phyloP scores from a whole-genome alignment of 108 stramenopile species.

The Cyclotella sp. region DNA sequence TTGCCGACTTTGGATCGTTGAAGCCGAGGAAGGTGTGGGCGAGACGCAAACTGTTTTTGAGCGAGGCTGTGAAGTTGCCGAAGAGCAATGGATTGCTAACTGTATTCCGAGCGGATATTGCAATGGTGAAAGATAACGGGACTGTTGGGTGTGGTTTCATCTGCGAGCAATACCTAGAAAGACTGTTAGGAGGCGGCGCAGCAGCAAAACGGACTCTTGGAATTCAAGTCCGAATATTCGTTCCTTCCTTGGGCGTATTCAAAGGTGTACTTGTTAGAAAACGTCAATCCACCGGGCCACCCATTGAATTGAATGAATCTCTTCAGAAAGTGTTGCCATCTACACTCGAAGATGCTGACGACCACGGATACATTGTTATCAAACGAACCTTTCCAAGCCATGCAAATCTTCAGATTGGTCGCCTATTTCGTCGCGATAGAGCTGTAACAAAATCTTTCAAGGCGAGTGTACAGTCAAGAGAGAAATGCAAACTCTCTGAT shows the following conservation, averaged over 20 bases:
- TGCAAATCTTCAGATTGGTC: constrained; percentile 9
- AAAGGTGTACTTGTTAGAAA: constrained; percentile 61
- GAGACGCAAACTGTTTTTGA: constrained; percentile 15
- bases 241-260: constrained; percentile 31
- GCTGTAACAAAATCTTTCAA: constrained; percentile 15
- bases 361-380: constrained; percentile 23
- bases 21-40: constrained; percentile 36
- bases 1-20: constrained; percentile 34
- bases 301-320: constrained; percentile 58
- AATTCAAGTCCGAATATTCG: constrained; percentile 37
- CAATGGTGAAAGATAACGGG: constrained; percentile 15
- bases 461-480: constrained; percentile 11
- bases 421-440: background rate
- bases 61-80: constrained; percentile 16
- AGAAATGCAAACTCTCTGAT: constrained; percentile 23
- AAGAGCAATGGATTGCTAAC: background rate
- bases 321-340: constrained; percentile 62
- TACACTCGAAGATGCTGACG: background rate
- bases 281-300: constrained; percentile 8
- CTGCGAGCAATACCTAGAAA: constrained; percentile 9
- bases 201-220: constrained; percentile 24
- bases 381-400: constrained; percentile 22
- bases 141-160: constrained; percentile 49
- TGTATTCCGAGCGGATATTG: constrained; percentile 11
- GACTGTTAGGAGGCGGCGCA: constrained; percentile 16